Percentiles rank a stretch among this genome's conserved stretches.
Evolutionary conservation across 768 basidiomycete species (phyloP).

Genomic region (Boletus sp.): DNA sequence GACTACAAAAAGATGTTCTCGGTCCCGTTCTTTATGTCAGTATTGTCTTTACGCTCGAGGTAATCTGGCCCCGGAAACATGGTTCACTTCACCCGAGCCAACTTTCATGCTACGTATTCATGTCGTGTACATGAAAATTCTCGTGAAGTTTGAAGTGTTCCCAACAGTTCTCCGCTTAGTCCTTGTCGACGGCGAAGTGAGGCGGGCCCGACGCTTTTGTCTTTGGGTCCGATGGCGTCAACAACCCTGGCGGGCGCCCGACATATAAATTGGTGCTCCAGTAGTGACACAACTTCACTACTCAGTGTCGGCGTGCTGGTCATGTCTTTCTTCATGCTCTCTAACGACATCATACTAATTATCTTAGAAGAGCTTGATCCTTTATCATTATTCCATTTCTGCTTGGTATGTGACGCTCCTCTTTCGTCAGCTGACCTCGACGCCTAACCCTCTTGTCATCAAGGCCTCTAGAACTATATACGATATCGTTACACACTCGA

Average conservation of each 20-base stretch:
- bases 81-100: conserved; percentile 19
- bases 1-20: conserved; percentile 29
- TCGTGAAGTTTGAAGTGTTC: conserved; percentile 26
- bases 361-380: conserved; percentile 35
- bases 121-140: conserved; percentile 26
- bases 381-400: conserved; percentile 32
- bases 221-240: conserved; percentile 26
- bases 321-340: conserved; percentile 35
- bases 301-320: conserved; percentile 32
- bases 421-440: background rate
- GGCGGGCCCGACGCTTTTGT: conserved; percentile 35
- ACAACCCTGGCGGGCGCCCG: conserved; percentile 19
- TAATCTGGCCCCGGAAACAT: conserved; percentile 17
- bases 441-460: background rate
- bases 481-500: conserved; percentile 21
- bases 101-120: conserved; percentile 25
- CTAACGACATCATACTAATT: conserved; percentile 27
- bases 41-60: conserved; percentile 26
- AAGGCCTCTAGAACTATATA: conserved; percentile 27
- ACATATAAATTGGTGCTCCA: conserved; percentile 29
- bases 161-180: conserved; percentile 28
- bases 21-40: conserved; percentile 28
- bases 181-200: conserved; percentile 29
- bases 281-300: conserved; percentile 12
- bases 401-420: conserved; percentile 18